phyloP scores from a whole-genome alignment of 2,329 filamentous ascomycete genomes.

The Pseudogymnoascus sp. region DNA sequence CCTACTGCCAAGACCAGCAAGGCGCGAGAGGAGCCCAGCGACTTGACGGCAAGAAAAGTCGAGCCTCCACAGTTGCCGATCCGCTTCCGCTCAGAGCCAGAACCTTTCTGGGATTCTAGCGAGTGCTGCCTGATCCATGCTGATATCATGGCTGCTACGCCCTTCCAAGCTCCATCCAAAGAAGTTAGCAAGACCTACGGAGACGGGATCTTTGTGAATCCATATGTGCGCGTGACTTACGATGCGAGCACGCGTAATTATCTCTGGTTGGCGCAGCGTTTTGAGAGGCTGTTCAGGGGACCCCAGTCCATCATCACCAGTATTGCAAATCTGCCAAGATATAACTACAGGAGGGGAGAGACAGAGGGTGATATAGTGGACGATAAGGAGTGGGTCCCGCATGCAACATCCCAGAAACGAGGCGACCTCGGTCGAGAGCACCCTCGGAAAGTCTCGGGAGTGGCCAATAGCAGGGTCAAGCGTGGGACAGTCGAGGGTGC shows the following conservation, averaged over 20 bases:
- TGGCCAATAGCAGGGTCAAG: conserved; percentile 5
- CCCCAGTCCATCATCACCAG: conserved; percentile 51
- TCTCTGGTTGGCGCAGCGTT: conserved; percentile 52
- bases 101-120: conserved; percentile 54
- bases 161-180: conserved; percentile 28
- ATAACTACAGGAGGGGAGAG: conserved; percentile 54
- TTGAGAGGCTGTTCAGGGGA: conserved; percentile 55
- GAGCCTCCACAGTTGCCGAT: conserved; percentile 30
- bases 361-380: conserved; percentile 45
- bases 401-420: neutral
- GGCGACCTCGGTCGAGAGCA: conserved; percentile 22
- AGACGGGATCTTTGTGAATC: conserved; percentile 62
- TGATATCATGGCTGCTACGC: conserved; percentile 29
- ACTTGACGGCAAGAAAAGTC: conserved; percentile 24
- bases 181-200: conserved; percentile 31
- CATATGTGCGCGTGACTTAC: conserved; percentile 66
- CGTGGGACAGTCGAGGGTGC: neutral
- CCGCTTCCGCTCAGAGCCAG: conserved; percentile 50
- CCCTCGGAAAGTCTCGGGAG: conserved; percentile 21
- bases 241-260: conserved; percentile 46
- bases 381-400: conserved; percentile 42
- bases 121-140: conserved; percentile 55
- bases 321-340: conserved; percentile 47
- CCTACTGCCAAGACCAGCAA: neutral
- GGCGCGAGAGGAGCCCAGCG: conserved; percentile 10